Conservation (phyloP, 164 flowering plant genomes). For the Saururus chinensis region DNA sequence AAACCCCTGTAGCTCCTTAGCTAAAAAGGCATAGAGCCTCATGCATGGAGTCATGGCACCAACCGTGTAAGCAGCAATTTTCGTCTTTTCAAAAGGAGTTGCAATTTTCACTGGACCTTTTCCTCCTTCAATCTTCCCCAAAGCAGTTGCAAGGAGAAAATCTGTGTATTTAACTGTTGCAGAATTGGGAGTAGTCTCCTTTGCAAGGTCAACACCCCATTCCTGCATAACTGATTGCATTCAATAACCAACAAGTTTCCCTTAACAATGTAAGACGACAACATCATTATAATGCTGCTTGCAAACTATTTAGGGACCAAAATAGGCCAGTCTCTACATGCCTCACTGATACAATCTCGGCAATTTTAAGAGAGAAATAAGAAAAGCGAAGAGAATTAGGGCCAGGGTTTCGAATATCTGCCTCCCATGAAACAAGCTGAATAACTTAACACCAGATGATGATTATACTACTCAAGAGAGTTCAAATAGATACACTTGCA, state of each 20-base stretch:
- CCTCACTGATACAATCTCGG: too few species aligned
- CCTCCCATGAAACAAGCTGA: too few species aligned
- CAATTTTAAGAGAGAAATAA: too few species aligned
- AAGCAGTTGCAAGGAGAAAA: slow-evolving; percentile 86
- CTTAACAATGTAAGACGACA: neutral
- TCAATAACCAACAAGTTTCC: neutral
- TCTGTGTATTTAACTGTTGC: slow-evolving; percentile 69
- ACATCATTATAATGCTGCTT: too few species aligned
- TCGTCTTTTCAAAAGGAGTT: slow-evolving; percentile 95
- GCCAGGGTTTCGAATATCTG: too few species aligned
- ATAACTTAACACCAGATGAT: too few species aligned
- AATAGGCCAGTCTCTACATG: too few species aligned
- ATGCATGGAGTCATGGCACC: slow-evolving; percentile 95
- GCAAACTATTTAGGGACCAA: too few species aligned
- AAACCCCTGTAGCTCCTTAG: slow-evolving; percentile 49
- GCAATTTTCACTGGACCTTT: slow-evolving; percentile 80
- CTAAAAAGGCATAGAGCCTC: slow-evolving; percentile 76
- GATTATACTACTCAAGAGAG: too few species aligned
- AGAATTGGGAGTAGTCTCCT: slow-evolving; percentile 38
- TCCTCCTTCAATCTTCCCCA: slow-evolving; percentile 86
- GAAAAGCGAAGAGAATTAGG: too few species aligned
- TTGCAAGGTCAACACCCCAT: slow-evolving; percentile 54
- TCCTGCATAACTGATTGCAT: slow-evolving; percentile 36
- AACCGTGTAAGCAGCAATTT: slow-evolving; percentile 84
- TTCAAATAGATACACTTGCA: neutral